phyloP scores from a whole-genome alignment of 176 grass and related monocot species.

The Stipa capillata region DNA sequence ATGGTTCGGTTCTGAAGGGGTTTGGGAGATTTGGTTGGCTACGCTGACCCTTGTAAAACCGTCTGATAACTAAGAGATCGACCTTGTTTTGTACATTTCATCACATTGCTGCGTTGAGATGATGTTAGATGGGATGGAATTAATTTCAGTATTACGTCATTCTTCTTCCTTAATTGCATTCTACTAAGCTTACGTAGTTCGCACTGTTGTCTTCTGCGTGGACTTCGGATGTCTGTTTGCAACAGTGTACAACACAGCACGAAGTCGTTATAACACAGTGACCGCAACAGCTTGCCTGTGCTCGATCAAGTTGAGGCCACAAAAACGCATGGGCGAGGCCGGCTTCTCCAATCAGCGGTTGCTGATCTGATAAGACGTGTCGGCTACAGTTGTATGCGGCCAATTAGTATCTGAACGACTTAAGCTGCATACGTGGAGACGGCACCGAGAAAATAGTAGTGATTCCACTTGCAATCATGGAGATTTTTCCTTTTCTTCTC shows the following conservation, averaged over 20 bases:
- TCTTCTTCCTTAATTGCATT: not conserved
- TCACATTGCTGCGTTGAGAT: slow-evolving; percentile 6
- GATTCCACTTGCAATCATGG: not conserved
- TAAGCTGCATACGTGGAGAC: not conserved
- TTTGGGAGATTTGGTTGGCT: slow-evolving; percentile 26
- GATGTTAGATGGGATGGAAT: not conserved
- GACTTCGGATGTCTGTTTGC: not conserved
- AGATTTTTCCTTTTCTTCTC: too few species aligned
- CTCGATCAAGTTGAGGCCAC: not conserved
- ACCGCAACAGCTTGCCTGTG: not conserved
- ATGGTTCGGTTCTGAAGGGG: not conserved
- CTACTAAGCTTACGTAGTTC: not conserved
- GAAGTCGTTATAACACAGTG: not conserved
- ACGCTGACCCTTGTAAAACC: slow-evolving; percentile 37
- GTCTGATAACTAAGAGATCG: slow-evolving; percentile 8
- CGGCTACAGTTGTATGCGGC: not conserved
- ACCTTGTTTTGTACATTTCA: not conserved
- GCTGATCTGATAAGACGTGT: slow-evolving; percentile 18
- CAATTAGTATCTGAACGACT: too few species aligned
- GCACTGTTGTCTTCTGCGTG: not conserved
- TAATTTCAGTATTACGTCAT: not conserved
- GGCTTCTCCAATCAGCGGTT: not conserved
- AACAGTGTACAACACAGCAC: too few species aligned
- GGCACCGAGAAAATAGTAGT: not conserved
- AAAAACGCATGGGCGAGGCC: slow-evolving; percentile 1